These are phyloP conservation scores for Talaromyces sp. DNA, from an alignment of 2,329 filamentous ascomycete species.

Conservation along the genomic window DNA sequence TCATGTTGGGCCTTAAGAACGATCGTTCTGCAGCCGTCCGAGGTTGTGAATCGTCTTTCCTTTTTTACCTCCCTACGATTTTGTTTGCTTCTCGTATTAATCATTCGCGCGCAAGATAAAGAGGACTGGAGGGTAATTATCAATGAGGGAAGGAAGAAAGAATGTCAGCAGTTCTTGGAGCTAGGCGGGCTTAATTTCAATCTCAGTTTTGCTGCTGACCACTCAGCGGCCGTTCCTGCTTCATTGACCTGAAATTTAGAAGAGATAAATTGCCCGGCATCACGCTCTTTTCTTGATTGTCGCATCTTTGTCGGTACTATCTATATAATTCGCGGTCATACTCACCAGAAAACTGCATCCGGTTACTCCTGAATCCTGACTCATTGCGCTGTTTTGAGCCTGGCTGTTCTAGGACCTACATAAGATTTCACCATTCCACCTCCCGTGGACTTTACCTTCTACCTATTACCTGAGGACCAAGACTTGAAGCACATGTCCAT, in stretches of 20 bases:
- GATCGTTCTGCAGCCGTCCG: background rate
- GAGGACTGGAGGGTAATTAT: background rate
- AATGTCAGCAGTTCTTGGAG: background rate
- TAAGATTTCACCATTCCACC: background rate
- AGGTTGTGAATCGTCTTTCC: background rate
- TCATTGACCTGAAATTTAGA: background rate
- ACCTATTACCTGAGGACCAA: background rate
- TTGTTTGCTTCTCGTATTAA: background rate
- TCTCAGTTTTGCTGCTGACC: conserved; percentile 3
- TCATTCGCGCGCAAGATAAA: background rate
- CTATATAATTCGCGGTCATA: background rate
- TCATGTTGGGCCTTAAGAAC: conserved; percentile 8
- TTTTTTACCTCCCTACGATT: background rate
- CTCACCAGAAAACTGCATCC: background rate
- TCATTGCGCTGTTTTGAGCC: background rate
- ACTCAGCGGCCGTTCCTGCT: background rate
- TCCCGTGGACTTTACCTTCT: background rate
- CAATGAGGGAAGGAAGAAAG: background rate
- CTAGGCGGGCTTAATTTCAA: conserved; percentile 1
- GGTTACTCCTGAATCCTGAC: background rate
- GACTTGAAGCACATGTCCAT: background rate
- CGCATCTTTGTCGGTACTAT: background rate
- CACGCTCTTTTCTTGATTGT: background rate
- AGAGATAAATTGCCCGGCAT: background rate
- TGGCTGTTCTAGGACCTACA: background rate